phyloP scores from a whole-genome alignment of 768 basidiomycete genomes.

The Flagelloscypha sp. region DNA sequence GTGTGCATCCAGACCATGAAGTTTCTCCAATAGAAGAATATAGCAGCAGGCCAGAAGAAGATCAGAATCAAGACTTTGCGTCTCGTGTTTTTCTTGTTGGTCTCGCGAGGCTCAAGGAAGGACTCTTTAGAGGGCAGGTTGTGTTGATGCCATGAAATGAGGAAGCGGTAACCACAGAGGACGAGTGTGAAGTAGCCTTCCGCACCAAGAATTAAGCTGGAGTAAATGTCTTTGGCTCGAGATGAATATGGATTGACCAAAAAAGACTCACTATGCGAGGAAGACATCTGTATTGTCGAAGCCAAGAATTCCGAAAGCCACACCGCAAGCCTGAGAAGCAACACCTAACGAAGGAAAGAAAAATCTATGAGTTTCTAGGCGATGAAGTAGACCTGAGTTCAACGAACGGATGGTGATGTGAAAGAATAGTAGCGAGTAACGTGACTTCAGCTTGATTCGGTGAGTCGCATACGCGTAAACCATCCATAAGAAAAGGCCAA shows the following conservation, averaged over 20 bases:
- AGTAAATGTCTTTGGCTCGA: not conserved
- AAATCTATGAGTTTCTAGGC: too few species aligned
- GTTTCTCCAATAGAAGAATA: slow-evolving; percentile 15
- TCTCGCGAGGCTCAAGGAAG: slow-evolving; percentile 27
- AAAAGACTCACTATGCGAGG: slow-evolving; percentile 21
- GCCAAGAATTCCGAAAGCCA: slow-evolving; percentile 26
- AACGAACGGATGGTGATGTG: slow-evolving; percentile 8
- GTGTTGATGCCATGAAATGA: slow-evolving; percentile 28
- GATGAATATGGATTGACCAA: not conserved
- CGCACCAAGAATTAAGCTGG: slow-evolving; percentile 12
- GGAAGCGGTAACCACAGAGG: slow-evolving; percentile 26
- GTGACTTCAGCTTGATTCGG: slow-evolving; percentile 8
- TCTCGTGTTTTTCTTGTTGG: too few species aligned
- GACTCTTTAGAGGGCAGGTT: slow-evolving; percentile 21
- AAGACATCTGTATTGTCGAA: slow-evolving; percentile 19
- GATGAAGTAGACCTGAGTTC: slow-evolving; percentile 6
- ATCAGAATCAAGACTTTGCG: slow-evolving; percentile 11
- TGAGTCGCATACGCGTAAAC: slow-evolving; percentile 3
- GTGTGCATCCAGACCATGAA: slow-evolving; percentile 25
- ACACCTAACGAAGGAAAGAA: too few species aligned
- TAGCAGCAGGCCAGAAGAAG: slow-evolving; percentile 17
- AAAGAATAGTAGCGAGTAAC: slow-evolving; percentile 6
- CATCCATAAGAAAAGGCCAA: slow-evolving; percentile 7
- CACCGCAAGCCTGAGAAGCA: slow-evolving; percentile 26
- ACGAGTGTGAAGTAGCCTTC: slow-evolving; percentile 27